Conservation (phyloP, 148 eudicot genomes). For the Rhododendron ovatum region DNA sequence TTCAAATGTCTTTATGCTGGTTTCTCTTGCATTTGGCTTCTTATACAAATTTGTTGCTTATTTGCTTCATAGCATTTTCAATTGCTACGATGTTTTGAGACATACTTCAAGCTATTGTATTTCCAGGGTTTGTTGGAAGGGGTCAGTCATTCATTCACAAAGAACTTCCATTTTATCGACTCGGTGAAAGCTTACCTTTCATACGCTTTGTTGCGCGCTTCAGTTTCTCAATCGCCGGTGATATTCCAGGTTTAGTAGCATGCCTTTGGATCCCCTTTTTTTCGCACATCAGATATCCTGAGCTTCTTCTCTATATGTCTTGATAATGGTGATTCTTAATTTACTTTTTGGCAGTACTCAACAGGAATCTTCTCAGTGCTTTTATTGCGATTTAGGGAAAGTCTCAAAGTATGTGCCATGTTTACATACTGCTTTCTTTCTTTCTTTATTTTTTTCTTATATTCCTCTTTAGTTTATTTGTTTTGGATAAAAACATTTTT, state of each 20-base stretch:
- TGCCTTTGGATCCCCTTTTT: slow-evolving; percentile 5
- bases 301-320: neutral
- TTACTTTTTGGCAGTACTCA: slow-evolving; percentile 58
- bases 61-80: neutral
- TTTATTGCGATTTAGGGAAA: slow-evolving; percentile 79
- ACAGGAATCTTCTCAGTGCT: slow-evolving; percentile 89
- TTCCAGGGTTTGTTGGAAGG: slow-evolving; percentile 92
- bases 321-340: slow-evolving; percentile 1
- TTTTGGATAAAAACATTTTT: neutral
- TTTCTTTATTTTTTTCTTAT: neutral
- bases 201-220: slow-evolving; percentile 80
- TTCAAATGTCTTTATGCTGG: neutral
- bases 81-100: neutral
- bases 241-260: slow-evolving; percentile 74
- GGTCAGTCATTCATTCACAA: slow-evolving; percentile 77
- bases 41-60: neutral
- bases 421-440: neutral
- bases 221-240: slow-evolving; percentile 72
- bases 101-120: neutral
- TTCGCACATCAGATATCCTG: neutral
- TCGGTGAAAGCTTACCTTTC: slow-evolving; percentile 93
- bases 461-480: neutral
- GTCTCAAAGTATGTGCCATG: slow-evolving; percentile 59
- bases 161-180: slow-evolving; percentile 84
- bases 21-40: neutral